These are phyloP conservation scores for Aspergillus taichungensis DNA, from an alignment of 495 filamentous ascomycete genomes.

Conservation along the genomic window DNA sequence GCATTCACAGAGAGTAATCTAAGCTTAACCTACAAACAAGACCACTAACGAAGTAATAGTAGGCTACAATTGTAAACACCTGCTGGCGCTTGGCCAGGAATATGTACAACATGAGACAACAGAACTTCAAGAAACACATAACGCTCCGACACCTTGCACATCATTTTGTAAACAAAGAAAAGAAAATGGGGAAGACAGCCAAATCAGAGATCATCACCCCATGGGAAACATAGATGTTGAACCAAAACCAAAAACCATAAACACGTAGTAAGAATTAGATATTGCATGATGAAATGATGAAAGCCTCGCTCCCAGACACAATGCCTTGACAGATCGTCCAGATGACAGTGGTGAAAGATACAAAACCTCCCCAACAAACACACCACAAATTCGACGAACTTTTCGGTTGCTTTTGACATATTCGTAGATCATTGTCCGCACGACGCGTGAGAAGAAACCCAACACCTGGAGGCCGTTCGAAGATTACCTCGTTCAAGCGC, in stretches of 20 bases:
- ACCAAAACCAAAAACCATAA: not conserved
- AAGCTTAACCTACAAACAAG: too few relatives aligned
- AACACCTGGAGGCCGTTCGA: slow-evolving; percentile 10
- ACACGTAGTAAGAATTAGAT: not conserved
- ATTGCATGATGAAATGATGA: too few relatives aligned
- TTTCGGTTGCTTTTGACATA: slow-evolving; percentile 4
- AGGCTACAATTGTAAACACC: too few relatives aligned
- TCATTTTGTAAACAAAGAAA: slow-evolving; percentile 5
- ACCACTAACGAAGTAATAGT: too few relatives aligned
- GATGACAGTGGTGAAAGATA: not conserved
- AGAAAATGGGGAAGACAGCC: slow-evolving; percentile 4
- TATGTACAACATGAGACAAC: slow-evolving; percentile 20
- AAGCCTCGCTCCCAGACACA: too few relatives aligned
- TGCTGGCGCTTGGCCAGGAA: not conserved
- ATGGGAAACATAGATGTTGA: not conserved
- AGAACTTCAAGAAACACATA: slow-evolving; percentile 13
- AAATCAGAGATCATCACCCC: slow-evolving; percentile 5
- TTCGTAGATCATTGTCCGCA: slow-evolving; percentile 15
- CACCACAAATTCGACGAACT: slow-evolving; percentile 7
- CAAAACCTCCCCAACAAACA: slow-evolving; percentile 1
- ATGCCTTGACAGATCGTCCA: not conserved
- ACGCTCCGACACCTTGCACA: slow-evolving; percentile 29
- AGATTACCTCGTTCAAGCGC: slow-evolving; percentile 14
- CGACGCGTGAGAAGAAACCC: slow-evolving; percentile 7
- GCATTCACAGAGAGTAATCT: too few relatives aligned